Evolutionary conservation across 768 basidiomycete species (phyloP).

Genomic region (Hydnomerulius pinastri): DNA sequence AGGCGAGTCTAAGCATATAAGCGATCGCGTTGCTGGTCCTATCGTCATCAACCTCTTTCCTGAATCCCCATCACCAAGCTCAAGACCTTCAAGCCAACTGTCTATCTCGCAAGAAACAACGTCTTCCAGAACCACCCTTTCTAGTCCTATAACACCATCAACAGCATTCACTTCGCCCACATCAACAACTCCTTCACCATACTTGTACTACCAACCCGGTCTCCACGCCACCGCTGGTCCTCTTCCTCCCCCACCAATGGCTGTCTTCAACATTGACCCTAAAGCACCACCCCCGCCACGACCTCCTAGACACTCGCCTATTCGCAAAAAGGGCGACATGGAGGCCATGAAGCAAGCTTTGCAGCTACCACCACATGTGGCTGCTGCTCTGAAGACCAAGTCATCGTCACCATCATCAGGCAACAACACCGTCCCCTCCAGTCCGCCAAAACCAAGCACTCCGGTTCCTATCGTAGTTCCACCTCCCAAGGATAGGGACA

Average conservation of each 20-base stretch:
- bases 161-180: constrained; percentile 31
- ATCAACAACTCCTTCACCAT: constrained; percentile 39
- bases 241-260: constrained; percentile 67
- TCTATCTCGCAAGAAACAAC: constrained; percentile 31
- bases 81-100: constrained; percentile 26
- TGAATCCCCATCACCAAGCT: constrained; percentile 30
- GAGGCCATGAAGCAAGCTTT: constrained; percentile 61
- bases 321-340: constrained; percentile 48
- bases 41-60: constrained; percentile 53
- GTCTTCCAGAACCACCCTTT: constrained; percentile 25
- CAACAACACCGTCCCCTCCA: constrained; percentile 26
- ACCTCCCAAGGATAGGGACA: constrained; percentile 7
- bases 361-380: constrained; percentile 58
- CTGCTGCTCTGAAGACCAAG: constrained; percentile 38
- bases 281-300: constrained; percentile 56
- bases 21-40: constrained; percentile 61
- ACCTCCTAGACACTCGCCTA: constrained; percentile 62
- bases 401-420: constrained; percentile 20
- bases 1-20: constrained; percentile 61
- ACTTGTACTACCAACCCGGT: constrained; percentile 65
- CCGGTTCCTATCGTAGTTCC: neutral
- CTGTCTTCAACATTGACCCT: constrained; percentile 49
- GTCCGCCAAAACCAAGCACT: constrained; percentile 23
- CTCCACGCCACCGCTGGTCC: constrained; percentile 74
- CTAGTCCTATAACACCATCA: constrained; percentile 27